phyloP scores from a whole-genome alignment of 768 basidiomycete genomes.

The Auriculariales sp. region DNA sequence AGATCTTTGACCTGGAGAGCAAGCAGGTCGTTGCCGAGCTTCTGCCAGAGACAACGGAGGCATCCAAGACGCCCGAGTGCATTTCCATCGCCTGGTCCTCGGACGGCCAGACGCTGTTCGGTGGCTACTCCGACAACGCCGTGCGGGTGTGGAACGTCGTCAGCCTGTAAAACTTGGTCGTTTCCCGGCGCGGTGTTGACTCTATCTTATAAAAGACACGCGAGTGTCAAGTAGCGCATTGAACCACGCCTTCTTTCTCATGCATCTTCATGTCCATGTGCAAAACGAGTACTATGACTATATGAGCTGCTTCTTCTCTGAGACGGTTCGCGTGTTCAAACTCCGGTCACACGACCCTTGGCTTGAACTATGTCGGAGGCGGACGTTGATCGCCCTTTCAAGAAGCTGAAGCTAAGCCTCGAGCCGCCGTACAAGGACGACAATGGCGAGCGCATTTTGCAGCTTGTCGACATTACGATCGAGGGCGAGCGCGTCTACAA shows the following conservation, averaged over 20 bases:
- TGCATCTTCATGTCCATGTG: neutral
- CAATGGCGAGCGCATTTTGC: constrained; percentile 43
- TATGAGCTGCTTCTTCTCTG: too few relatives aligned
- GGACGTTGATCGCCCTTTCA: constrained; percentile 31
- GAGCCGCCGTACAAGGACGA: constrained; percentile 78
- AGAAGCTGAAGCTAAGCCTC: constrained; percentile 48
- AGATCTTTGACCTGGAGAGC: constrained; percentile 99
- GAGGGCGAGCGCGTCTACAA: constrained; percentile 60
- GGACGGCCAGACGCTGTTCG: constrained; percentile 93
- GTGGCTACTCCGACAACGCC: constrained; percentile 90
- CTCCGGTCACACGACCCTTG: too few relatives aligned
- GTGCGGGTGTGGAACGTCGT: constrained; percentile 87
- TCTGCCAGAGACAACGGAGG: constrained; percentile 77
- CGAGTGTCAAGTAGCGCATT: neutral
- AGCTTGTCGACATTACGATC: constrained; percentile 50
- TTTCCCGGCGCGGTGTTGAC: neutral
- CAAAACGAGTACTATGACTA: too few relatives aligned
- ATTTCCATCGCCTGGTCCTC: constrained; percentile 98
- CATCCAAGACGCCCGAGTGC: constrained; percentile 74
- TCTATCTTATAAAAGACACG: neutral
- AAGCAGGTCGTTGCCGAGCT: constrained; percentile 98
- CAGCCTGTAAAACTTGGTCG: neutral
- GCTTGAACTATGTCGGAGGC: too few relatives aligned
- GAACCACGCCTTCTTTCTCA: neutral
- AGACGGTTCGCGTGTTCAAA: too few relatives aligned